These are phyloP conservation scores for Fraxinus cuspidata DNA, from an alignment of 257 asterid species.

Conservation along the genomic window DNA sequence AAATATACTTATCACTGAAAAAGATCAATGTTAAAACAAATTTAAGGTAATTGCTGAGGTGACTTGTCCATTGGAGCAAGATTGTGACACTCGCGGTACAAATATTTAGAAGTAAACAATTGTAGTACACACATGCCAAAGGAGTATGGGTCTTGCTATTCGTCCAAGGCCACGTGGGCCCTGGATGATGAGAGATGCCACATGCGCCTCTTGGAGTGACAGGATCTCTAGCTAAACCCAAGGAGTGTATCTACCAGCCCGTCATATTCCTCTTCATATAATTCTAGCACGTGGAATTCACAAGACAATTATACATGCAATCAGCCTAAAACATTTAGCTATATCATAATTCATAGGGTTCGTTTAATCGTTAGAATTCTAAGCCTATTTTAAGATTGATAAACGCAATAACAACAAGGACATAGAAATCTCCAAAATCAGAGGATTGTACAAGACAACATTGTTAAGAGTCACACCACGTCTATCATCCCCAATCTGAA, in stretches of 20 bases:
- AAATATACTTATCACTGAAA: slow-evolving; percentile 23
- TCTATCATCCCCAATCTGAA: too few species aligned
- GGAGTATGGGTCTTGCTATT: slow-evolving; percentile 33
- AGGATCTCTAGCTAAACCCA: too few species aligned
- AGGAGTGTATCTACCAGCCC: slow-evolving; percentile 51
- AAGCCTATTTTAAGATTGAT: too few species aligned
- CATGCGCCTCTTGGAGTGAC: too few species aligned
- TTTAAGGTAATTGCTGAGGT: slow-evolving; percentile 50
- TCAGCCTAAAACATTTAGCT: too few species aligned
- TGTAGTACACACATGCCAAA: slow-evolving; percentile 76
- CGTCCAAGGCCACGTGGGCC: too few species aligned
- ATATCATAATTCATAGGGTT: too few species aligned
- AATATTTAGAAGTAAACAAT: slow-evolving; percentile 76
- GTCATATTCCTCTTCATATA: slow-evolving; percentile 76
- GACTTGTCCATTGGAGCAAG: slow-evolving; percentile 88
- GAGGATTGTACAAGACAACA: too few species aligned
- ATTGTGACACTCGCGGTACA: slow-evolving; percentile 75
- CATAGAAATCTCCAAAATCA: background rate
- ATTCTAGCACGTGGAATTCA: slow-evolving; percentile 52
- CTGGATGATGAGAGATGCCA: too few species aligned
- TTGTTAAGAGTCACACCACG: too few species aligned
- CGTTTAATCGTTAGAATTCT: too few species aligned
- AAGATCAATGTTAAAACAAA: background rate
- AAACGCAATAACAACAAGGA: too few species aligned
- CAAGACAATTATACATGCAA: background rate